Evolutionary conservation across 495 filamentous ascomycete species (phyloP).

Genomic region (Talaromyces nanjingensis): DNA sequence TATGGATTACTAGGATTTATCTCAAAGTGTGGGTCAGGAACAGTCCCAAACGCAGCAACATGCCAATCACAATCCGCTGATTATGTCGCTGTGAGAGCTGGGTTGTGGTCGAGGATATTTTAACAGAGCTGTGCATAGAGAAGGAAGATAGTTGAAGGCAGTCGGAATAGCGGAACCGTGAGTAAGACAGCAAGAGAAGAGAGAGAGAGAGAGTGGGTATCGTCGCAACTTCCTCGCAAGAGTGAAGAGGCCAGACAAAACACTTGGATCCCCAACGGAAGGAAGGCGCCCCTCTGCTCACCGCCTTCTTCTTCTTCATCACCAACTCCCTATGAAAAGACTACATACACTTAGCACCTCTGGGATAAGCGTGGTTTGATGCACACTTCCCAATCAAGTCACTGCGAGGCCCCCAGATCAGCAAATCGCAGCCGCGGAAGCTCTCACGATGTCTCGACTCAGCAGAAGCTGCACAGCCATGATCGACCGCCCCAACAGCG

Average conservation of each 20-base stretch:
- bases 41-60: neutral
- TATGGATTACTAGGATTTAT: neutral
- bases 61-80: slow-evolving; percentile 1
- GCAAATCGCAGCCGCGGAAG: neutral
- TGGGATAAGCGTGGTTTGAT: neutral
- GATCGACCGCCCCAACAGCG: neutral
- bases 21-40: slow-evolving; percentile 1
- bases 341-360: too few relatives aligned
- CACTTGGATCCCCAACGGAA: neutral
- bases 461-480: neutral
- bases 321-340: too few relatives aligned
- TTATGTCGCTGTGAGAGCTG: neutral
- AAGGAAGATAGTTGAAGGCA: neutral
- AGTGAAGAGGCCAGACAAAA: neutral
- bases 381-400: neutral
- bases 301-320: too few relatives aligned
- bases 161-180: neutral
- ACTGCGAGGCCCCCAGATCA: neutral
- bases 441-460: neutral
- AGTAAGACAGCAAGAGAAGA: neutral
- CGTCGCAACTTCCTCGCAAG: neutral
- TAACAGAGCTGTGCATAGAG: neutral
- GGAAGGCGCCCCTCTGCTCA: neutral
- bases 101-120: neutral
- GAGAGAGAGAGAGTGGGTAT: neutral